Evolutionary conservation across 768 basidiomycete species (phyloP), one percentile per base, ranked within the genome.

Genomic region (Boletales sp.): DNA sequence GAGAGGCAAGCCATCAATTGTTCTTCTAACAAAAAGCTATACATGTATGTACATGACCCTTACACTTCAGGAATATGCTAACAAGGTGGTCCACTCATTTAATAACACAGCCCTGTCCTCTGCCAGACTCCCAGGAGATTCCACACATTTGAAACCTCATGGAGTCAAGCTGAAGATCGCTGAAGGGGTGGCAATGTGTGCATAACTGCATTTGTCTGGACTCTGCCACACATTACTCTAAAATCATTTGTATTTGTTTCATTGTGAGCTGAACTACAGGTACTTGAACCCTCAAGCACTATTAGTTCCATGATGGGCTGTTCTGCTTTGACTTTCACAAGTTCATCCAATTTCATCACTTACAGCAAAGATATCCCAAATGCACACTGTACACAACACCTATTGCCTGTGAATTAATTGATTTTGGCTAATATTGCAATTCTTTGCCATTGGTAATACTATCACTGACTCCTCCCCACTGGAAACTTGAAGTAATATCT

Each of bases 331-430:
- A 57, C 51, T 12, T 50, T 56, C 53, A 55, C 60, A 36, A 60
- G 18, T 57, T 61, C 63, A 57, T 56, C 44, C 33, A 55, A 51
- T 64, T 56, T 59, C 53, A 63, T 59, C 52, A 67, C 54, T 52
- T 62, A 56, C 58, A 50, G 50, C 42, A 7, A 37, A 49, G 42
- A 55, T 49, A 59, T 60, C 66, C 60, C 57, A 59, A 70, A 70
- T 54, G 51, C 54, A 39, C 48, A 60, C 41, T 44, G 56, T 56
- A 48, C 42, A 49, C 61, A 54, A 64, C 61, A 36, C 44, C 57
- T 54, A 53, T 53, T 46, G 51, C 58, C 52, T 52, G 50, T 57
- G 57, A 69, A 69, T 67, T 69, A 68, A 69, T 60, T 53, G 57
- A 67, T 39, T 41, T 69, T 62, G 66, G 64, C 62, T 64, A 28